phyloP scores from a whole-genome alignment of 1,284 basidiomycete genomes.

The Trichosporon faecale region DNA sequence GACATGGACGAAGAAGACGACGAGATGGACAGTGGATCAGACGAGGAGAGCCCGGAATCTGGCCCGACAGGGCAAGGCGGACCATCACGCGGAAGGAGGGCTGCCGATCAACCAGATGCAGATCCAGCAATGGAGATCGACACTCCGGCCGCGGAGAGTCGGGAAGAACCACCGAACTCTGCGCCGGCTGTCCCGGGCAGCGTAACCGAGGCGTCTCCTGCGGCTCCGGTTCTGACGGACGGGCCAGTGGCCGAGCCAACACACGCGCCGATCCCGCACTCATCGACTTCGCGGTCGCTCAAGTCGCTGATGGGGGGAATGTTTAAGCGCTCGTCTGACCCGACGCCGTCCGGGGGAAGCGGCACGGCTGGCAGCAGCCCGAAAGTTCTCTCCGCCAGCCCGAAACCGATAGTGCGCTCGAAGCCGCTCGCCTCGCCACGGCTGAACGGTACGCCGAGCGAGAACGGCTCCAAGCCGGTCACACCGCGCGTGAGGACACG shows the following conservation, averaged over 20 bases:
- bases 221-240: neutral
- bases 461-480: constrained; percentile 27
- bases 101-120: neutral
- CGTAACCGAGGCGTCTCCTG: neutral
- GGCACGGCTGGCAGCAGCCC: neutral
- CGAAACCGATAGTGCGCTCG: constrained; percentile 5
- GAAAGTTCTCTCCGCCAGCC: neutral
- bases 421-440: neutral
- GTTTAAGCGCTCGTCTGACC: constrained; percentile 17
- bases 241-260: neutral
- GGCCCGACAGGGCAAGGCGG: neutral
- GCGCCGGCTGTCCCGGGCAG: neutral
- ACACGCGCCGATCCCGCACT: neutral
- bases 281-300: neutral
- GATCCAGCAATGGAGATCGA: constrained; percentile 25
- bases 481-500: constrained; percentile 40
- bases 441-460: neutral
- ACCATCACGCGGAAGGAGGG: neutral
- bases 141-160: neutral
- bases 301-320: constrained; percentile 24
- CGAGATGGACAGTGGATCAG: constrained; percentile 11
- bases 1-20: constrained; percentile 15
- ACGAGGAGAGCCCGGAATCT: neutral
- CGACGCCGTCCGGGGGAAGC: neutral
- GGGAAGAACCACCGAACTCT: neutral